These are phyloP conservation scores for Coniochaeta sp. DNA, from an alignment of 2,329 filamentous ascomycete species.

Conservation along the genomic window DNA sequence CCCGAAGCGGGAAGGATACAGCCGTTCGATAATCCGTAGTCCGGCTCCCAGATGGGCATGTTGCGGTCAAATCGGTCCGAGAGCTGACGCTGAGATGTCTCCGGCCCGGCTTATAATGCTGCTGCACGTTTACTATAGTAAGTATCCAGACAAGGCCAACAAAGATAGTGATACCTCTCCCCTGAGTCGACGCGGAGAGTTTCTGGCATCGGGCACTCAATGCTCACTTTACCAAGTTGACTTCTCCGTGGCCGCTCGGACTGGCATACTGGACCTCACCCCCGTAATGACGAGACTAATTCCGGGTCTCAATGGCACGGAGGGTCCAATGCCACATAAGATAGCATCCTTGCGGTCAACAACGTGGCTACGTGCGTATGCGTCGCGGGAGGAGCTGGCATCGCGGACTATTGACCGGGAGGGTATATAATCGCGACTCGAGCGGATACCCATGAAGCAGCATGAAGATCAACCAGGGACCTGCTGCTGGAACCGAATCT, in stretches of 20 bases:
- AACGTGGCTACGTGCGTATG: neutral
- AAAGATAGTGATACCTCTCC: too few relatives aligned
- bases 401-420: neutral
- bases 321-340: neutral
- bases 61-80: neutral
- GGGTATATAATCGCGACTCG: neutral
- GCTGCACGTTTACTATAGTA: neutral
- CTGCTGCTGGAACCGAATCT: conserved; percentile 11
- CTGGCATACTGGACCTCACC: too few relatives aligned
- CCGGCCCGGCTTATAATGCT: neutral
- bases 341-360: neutral
- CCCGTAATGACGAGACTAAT: too few relatives aligned
- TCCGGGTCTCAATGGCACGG: too few relatives aligned
- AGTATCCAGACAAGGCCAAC: neutral
- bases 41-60: neutral
- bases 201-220: too few relatives aligned
- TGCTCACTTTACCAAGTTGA: neutral
- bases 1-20: neutral
- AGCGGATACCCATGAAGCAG: neutral
- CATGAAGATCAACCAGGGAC: conserved; percentile 5
- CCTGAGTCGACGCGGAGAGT: too few relatives aligned
- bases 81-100: neutral
- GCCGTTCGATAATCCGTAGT: neutral
- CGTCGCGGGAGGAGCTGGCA: neutral
- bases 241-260: neutral